phyloP scores from a whole-genome alignment of 1,139 yeast genomes.

The Ashbya aceris region DNA sequence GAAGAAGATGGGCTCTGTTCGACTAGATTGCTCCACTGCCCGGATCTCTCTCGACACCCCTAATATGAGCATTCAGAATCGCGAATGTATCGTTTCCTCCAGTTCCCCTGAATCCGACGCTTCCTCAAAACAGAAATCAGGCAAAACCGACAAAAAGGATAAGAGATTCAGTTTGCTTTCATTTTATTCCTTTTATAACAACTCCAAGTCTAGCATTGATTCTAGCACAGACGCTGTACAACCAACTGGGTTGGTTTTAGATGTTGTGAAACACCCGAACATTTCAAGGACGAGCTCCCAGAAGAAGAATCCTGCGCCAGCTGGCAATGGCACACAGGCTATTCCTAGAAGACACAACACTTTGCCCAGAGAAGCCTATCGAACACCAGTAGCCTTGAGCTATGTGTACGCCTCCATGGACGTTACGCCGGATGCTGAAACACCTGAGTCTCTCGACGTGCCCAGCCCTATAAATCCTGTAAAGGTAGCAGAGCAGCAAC shows the following conservation, averaged over 20 bases:
- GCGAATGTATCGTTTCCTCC: constrained; percentile 1
- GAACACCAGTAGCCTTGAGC: too few relatives aligned
- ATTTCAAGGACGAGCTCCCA: constrained; percentile 1
- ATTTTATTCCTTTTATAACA: constrained; percentile 19
- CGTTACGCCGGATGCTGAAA: too few relatives aligned
- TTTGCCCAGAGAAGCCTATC: too few relatives aligned
- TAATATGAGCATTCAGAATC: not conserved
- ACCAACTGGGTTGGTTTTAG: constrained; percentile 2
- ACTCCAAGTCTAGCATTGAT: constrained; percentile 19
- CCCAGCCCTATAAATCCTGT: too few relatives aligned
- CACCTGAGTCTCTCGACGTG: too few relatives aligned
- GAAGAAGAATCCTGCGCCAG: too few relatives aligned
- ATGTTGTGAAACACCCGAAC: not conserved
- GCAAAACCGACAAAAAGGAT: constrained; percentile 1
- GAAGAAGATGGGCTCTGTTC: too few relatives aligned
- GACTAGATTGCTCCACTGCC: too few relatives aligned
- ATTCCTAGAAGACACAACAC: too few relatives aligned
- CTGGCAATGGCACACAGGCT: too few relatives aligned
- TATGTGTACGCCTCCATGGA: too few relatives aligned
- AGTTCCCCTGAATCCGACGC: not conserved
- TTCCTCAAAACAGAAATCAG: not conserved
- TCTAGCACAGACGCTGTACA: constrained; percentile 5
- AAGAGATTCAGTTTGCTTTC: constrained; percentile 25
- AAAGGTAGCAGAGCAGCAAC: too few relatives aligned
- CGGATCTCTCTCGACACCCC: not conserved